phyloP scores from a whole-genome alignment of 805 yeast species.

The Candida rishiriensis region DNA sequence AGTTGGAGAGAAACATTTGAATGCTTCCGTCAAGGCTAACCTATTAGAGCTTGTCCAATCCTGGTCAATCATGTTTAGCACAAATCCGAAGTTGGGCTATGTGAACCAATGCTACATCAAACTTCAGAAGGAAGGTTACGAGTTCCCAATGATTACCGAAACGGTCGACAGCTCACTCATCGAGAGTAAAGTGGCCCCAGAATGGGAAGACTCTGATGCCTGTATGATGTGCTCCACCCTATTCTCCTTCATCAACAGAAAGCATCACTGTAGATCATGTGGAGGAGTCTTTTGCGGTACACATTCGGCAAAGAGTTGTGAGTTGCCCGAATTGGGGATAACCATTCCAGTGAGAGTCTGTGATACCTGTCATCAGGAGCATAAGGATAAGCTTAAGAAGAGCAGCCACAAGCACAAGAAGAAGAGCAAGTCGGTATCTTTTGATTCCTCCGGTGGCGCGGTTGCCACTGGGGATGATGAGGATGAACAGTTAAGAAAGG shows the following conservation, averaged over 20 bases:
- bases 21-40: conserved; percentile 52
- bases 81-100: conserved; percentile 60
- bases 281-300: conserved; percentile 90
- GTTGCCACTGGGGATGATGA: conserved; percentile 41
- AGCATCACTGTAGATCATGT: conserved; percentile 96
- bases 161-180: conserved; percentile 48
- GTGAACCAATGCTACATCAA: conserved; percentile 58
- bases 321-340: conserved; percentile 81
- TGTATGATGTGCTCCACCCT: conserved; percentile 89
- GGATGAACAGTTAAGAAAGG: conserved; percentile 72
- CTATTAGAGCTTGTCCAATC: conserved; percentile 65
- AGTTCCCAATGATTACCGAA: conserved; percentile 53
- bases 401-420: conserved; percentile 16
- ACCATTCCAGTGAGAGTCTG: conserved; percentile 89
- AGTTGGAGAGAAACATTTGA: conserved; percentile 28
- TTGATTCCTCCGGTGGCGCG: conserved; percentile 4
- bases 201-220: conserved; percentile 93
- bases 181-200: conserved; percentile 92
- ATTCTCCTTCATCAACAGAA: conserved; percentile 79
- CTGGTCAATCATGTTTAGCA: conserved; percentile 72
- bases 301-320: conserved; percentile 70
- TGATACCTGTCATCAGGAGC: conserved; percentile 76
- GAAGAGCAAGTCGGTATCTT: conserved; percentile 15
- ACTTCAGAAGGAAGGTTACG: conserved; percentile 57
- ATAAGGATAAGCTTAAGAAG: conserved; percentile 34